These are phyloP conservation scores for Platanus orientalis DNA, from an alignment of 164 flowering plant genomes.

Conservation along the genomic window DNA sequence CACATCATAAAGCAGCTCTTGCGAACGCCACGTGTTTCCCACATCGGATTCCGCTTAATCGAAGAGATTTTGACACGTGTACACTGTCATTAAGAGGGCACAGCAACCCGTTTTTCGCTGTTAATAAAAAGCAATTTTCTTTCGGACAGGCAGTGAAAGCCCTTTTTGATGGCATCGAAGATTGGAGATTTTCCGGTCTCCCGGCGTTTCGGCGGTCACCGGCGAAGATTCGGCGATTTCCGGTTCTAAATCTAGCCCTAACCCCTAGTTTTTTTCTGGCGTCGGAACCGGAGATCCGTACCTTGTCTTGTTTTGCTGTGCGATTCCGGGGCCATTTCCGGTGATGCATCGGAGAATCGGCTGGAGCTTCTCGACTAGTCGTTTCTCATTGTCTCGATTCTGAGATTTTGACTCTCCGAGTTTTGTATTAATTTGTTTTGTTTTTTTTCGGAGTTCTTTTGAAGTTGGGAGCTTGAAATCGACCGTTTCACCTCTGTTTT, in stretches of 20 bases:
- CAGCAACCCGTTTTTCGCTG: slow-evolving; percentile 13
- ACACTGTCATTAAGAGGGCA: slow-evolving; percentile 3
- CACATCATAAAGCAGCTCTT: slow-evolving; percentile 10
- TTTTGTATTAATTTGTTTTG: background rate
- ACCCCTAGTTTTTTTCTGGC: background rate
- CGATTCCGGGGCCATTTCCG: slow-evolving; percentile 5
- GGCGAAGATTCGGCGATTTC: background rate
- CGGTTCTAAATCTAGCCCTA: background rate
- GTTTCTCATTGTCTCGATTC: background rate
- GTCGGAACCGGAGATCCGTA: background rate
- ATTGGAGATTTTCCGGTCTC: background rate
- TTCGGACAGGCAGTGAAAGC: background rate
- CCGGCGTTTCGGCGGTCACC: background rate
- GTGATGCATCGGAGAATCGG: background rate
- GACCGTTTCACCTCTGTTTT: background rate
- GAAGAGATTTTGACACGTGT: slow-evolving; percentile 16
- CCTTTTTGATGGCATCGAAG: slow-evolving; percentile 16
- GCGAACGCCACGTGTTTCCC: slow-evolving; percentile 10
- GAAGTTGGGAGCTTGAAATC: background rate
- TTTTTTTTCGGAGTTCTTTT: background rate
- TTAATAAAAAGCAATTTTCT: background rate
- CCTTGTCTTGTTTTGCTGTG: background rate
- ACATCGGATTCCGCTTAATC: slow-evolving; percentile 12
- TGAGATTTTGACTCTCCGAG: background rate
- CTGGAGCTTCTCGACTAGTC: background rate